These are phyloP conservation scores for Nakazawaea wickerhamii DNA, from an alignment of 805 yeast genomes.

Conservation along the genomic window DNA sequence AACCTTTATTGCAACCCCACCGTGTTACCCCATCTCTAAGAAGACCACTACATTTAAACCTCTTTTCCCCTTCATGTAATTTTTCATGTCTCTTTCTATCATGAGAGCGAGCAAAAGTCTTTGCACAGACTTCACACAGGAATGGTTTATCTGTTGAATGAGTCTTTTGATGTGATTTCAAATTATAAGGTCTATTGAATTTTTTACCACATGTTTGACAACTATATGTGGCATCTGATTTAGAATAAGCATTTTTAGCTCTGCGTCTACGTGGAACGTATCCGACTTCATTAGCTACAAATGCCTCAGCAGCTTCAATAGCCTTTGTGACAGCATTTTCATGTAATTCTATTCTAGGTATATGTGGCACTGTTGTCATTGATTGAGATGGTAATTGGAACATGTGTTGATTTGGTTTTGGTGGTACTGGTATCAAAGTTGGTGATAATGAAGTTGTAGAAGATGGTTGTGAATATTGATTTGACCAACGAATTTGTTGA, in stretches of 20 bases:
- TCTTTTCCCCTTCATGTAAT: slow-evolving; percentile 68
- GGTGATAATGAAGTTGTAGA: neutral
- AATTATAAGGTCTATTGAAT: slow-evolving; percentile 44
- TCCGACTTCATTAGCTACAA: slow-evolving; percentile 12
- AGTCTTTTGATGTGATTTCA: slow-evolving; percentile 44
- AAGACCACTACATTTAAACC: slow-evolving; percentile 60
- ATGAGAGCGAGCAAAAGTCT: slow-evolving; percentile 72
- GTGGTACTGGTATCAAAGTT: neutral
- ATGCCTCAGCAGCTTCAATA: slow-evolving; percentile 14
- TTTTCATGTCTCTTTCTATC: slow-evolving; percentile 73
- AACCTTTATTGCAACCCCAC: slow-evolving; percentile 75
- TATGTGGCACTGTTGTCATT: too few relatives aligned
- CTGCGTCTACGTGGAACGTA: slow-evolving; percentile 4
- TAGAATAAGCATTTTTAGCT: neutral
- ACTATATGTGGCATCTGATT: slow-evolving; percentile 21
- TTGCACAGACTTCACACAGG: slow-evolving; percentile 56
- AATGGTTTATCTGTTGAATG: slow-evolving; percentile 68
- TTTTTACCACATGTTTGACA: slow-evolving; percentile 40
- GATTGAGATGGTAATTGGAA: slow-evolving; percentile 9
- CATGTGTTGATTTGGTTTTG: neutral
- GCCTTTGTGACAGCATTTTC: slow-evolving; percentile 11
- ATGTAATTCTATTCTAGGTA: slow-evolving; percentile 23
- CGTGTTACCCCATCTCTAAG: slow-evolving; percentile 49
- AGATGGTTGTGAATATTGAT: neutral
- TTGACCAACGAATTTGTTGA: neutral